Percentiles rank a stretch among this genome's conserved stretches.
phyloP scores from a whole-genome alignment of 1,284 basidiomycete species.

The Malassezia pachydermatis region DNA sequence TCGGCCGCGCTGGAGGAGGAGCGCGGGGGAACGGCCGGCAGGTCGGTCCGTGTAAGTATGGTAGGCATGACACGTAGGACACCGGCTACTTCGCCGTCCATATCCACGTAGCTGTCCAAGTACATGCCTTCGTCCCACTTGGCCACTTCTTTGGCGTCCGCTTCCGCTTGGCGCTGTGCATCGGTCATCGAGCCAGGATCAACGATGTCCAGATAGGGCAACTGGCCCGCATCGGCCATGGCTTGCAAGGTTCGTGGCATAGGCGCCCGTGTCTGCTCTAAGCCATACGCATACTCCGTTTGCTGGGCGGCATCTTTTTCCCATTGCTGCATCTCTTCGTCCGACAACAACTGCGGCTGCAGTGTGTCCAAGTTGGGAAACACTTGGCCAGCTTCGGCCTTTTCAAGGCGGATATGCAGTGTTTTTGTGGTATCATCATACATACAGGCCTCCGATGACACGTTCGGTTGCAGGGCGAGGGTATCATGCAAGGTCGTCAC shows the following conservation, averaged over 20 bases:
- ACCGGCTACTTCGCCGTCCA: slow-evolving; percentile 17
- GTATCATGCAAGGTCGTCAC: slow-evolving; percentile 4
- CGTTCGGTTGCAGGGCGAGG: background rate
- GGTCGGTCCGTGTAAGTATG: background rate
- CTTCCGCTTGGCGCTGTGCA: background rate
- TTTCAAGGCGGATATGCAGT: slow-evolving; percentile 2
- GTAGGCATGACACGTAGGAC: background rate
- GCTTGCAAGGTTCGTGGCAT: background rate
- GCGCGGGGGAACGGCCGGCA: background rate
- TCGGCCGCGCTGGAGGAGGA: background rate
- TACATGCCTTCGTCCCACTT: slow-evolving; percentile 24
- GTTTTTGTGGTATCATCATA: background rate
- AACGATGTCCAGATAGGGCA: slow-evolving; percentile 9
- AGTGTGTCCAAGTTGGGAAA: slow-evolving; percentile 8
- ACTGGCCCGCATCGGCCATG: background rate
- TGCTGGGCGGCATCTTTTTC: slow-evolving; percentile 4
- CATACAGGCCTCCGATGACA: background rate
- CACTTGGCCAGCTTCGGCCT: background rate
- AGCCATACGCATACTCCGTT: background rate
- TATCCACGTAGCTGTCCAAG: slow-evolving; percentile 10
- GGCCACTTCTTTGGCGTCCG: slow-evolving; percentile 10
- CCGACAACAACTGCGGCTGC: slow-evolving; percentile 9
- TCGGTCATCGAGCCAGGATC: background rate
- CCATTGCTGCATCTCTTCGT: slow-evolving; percentile 1
- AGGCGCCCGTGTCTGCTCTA: background rate